Base-by-base conservation (phyloP, 2,329 filamentous ascomycete genomes). In the Colletotrichum acutatum region DNA sequence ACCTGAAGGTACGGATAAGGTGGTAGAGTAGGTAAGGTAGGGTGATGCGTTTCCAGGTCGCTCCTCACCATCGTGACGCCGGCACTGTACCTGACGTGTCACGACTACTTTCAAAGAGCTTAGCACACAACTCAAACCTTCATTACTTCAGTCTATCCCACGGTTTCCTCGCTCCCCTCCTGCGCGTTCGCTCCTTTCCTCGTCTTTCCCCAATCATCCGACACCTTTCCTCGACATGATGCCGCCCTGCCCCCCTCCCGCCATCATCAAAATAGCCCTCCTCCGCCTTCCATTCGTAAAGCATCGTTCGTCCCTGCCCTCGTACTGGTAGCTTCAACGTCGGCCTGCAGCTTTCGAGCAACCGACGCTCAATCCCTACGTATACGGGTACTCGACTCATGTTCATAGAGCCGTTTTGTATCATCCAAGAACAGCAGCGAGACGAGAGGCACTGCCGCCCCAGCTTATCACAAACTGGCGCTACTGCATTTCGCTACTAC, bases 381-480 rank as follows among this genome's bases (percentile, higher is more conserved):
- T n/a, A n/a, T n/a, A n/a, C n/a, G n/a, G n/a, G n/a, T n/a, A 19
- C 37, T 42, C 37, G 2, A 16, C 42, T n/a, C 42, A 49, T 19
- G 42, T 9, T 49, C 42, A 49, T 8, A 49, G 42, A 49, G 6
- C 19, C 42, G 42, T n/a, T 49, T 49, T 19, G 42, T 49, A 49
- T 49, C 42, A 49, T 49, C 16, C 19, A 49, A 6, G 9, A 49
- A 49, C 19, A 49, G 42, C 16, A 53, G 46, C 54, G n/a, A 63
- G 28, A 34, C 37, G 16, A 12, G 34, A 16, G 26, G 24, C 16
- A 22, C 19, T 12, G 42, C 61, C n/a, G 61, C 60, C 28, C 42
- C 42, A n/a, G 61, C 61, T 63, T 63, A 63, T 54, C 61, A 63
- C 46, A n/a, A 63, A 53, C 46, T 42, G n/a, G 61, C 22, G 61